These are phyloP conservation scores for Chenopodium berlandieri DNA, from an alignment of 148 eudicot species.

Conservation along the genomic window DNA sequence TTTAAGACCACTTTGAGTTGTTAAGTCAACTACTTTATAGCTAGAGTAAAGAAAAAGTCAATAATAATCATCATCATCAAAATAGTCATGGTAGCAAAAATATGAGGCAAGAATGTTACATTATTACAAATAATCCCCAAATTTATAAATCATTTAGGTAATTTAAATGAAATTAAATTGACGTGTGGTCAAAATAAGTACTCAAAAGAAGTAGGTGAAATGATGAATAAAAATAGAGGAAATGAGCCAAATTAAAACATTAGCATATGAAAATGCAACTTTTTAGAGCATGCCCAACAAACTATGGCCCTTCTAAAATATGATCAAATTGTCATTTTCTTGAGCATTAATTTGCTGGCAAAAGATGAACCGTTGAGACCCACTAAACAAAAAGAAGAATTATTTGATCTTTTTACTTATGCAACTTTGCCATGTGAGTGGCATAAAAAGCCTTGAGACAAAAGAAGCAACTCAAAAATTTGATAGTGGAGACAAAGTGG, in stretches of 20 bases:
- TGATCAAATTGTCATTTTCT: conserved; percentile 9
- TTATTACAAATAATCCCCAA: not conserved
- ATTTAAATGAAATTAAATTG: not conserved
- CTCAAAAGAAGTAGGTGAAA: not conserved
- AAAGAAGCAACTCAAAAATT: not conserved
- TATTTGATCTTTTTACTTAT: not conserved
- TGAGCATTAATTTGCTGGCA: conserved; percentile 18
- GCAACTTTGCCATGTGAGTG: not conserved
- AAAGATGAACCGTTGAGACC: conserved; percentile 22
- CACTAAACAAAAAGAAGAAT: not conserved
- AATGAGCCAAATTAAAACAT: not conserved
- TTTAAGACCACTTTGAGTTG: not conserved
- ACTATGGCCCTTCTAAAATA: not conserved
- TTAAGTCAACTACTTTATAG: not conserved
- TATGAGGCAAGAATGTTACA: not conserved
- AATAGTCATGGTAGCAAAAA: not conserved
- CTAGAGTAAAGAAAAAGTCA: not conserved
- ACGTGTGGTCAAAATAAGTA: not conserved
- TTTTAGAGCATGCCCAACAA: not conserved
- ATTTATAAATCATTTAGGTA: not conserved
- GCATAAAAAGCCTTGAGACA: conserved; percentile 10
- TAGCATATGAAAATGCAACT: not conserved
- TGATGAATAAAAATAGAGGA: not conserved
- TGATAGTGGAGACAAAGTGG: conserved; percentile 20
- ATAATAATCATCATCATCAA: not conserved